Evolutionary conservation across 495 filamentous ascomycete species (phyloP).

Genomic region (Aspergillus avenaceus): DNA sequence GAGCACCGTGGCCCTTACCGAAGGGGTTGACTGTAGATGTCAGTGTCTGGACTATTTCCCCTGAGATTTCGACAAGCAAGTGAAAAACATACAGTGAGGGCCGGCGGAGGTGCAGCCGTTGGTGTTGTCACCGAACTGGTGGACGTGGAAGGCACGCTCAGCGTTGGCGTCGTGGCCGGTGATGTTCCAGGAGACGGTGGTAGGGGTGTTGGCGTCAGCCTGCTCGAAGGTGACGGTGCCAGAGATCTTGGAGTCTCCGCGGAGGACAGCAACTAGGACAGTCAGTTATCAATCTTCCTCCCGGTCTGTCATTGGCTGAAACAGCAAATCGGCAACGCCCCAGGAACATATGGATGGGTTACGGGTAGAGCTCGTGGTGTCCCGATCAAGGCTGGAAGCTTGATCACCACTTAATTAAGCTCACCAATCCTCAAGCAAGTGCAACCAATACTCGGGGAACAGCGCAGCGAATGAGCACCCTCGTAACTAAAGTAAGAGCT

Average conservation of each 20-base stretch:
- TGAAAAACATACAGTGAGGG: conserved; percentile 73
- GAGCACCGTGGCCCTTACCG: conserved; percentile 87
- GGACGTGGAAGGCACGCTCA: conserved; percentile 94
- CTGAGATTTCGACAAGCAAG: background rate
- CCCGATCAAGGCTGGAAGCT: background rate
- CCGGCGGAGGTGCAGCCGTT: conserved; percentile 98
- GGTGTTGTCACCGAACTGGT: conserved; percentile 99
- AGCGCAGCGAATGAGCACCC: conserved; percentile 7
- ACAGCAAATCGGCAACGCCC: background rate
- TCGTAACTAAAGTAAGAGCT: conserved; percentile 6
- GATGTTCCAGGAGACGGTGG: conserved; percentile 89
- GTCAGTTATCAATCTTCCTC: background rate
- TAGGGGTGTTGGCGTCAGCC: conserved; percentile 69
- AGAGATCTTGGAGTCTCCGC: conserved; percentile 89
- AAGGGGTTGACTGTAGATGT: conserved; percentile 79
- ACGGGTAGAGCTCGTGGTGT: background rate
- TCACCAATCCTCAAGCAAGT: conserved; percentile 5
- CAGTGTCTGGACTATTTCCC: background rate
- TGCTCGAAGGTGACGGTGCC: conserved; percentile 96
- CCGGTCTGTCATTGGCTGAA: background rate
- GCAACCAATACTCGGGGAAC: conserved; percentile 1
- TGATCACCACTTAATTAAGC: background rate
- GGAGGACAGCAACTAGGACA: conserved; percentile 79
- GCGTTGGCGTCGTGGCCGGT: conserved; percentile 89
- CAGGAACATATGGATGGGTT: background rate